Percentiles rank a stretch among this genome's conserved stretches.
Evolutionary conservation across 139 green algal species (phyloP).

Genomic region (Chlorella sp.): DNA sequence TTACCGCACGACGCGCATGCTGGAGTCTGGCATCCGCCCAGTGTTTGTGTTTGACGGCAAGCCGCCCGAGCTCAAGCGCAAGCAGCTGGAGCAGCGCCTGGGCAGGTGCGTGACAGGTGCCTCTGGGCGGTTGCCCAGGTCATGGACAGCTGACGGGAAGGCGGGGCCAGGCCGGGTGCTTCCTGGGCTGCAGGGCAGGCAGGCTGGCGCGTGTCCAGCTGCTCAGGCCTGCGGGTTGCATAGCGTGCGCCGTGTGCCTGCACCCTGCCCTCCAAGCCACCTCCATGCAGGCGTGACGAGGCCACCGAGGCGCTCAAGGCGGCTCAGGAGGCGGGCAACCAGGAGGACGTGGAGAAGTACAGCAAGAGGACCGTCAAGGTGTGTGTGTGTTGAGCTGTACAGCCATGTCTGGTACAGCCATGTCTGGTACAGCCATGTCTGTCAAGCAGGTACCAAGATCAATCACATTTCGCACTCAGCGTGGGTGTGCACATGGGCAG

Average conservation of each 20-base stretch:
- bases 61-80: constrained; percentile 84
- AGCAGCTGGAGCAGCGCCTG: constrained; percentile 67
- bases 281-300: constrained; percentile 7
- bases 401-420: too few species aligned
- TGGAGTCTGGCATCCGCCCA: constrained; percentile 92
- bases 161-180: too few species aligned
- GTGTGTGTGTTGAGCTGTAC: too few species aligned
- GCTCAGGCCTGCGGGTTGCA: not conserved
- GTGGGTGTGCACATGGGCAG: too few species aligned
- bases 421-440: too few species aligned
- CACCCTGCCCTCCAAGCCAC: not conserved
- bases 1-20: constrained; percentile 86
- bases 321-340: constrained; percentile 74
- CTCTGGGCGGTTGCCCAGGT: too few species aligned
- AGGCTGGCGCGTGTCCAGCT: not conserved
- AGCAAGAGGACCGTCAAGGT: constrained; percentile 85
- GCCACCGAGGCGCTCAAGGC: constrained; percentile 24
- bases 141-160: too few species aligned
- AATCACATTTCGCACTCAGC: too few species aligned
- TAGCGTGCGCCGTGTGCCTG: not conserved
- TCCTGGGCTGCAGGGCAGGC: too few species aligned
- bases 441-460: too few species aligned
- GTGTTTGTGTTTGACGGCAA: constrained; percentile 99
- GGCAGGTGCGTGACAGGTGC: constrained; percentile 28
- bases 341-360: constrained; percentile 92